These are phyloP conservation scores for Decorospora gaudefroyi DNA, from an alignment of 2,329 filamentous ascomycete genomes.

Conservation along the genomic window DNA sequence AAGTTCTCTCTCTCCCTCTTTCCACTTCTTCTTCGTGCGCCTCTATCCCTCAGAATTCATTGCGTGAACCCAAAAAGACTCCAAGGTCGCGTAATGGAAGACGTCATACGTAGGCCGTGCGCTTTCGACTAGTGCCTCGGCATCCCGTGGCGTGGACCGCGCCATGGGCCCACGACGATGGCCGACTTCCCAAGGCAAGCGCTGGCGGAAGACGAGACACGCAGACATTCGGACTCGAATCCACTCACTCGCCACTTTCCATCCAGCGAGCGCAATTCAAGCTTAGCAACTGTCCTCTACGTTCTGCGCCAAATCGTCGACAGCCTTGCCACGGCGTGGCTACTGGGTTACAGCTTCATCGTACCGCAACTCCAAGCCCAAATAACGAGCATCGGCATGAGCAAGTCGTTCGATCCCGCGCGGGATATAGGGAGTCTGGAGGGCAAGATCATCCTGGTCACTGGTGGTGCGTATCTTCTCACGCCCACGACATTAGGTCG, in stretches of 20 bases:
- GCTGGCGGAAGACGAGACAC: not conserved
- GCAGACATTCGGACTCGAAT: not conserved
- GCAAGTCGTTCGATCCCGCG: conserved; percentile 34
- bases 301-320: conserved; percentile 9
- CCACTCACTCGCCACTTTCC: not conserved
- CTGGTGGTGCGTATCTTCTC: conserved; percentile 35
- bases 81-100: not conserved
- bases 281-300: conserved; percentile 1
- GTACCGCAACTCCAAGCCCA: conserved; percentile 10
- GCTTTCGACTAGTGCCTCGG: conserved; percentile 4
- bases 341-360: conserved; percentile 16
- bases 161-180: not conserved
- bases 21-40: no score
- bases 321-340: not conserved
- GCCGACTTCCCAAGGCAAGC: not conserved
- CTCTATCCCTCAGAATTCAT: no score
- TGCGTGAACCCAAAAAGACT: no score
- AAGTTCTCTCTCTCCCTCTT: no score
- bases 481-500: not conserved
- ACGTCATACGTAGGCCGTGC: conserved; percentile 3
- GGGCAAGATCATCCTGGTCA: conserved; percentile 45
- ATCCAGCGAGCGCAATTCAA: not conserved
- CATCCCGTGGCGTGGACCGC: conserved; percentile 1
- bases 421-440: conserved; percentile 31
- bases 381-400: conserved; percentile 18